Evolutionary conservation across 768 basidiomycete species (phyloP).

Genomic region (Asterophora parasitica): DNA sequence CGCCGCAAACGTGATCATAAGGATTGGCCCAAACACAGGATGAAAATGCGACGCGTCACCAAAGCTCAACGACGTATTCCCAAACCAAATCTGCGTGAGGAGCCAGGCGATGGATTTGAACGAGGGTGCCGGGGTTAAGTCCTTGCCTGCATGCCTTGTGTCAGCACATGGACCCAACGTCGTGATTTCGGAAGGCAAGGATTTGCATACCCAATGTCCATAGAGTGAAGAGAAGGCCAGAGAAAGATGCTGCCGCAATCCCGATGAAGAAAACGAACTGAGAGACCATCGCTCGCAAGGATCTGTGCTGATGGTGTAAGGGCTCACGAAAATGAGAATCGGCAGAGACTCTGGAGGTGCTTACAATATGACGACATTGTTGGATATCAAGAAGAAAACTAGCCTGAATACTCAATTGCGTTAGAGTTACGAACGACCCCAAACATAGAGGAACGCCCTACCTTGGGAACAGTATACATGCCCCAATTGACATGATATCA

Average conservation of each 20-base stretch:
- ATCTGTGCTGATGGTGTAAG: conserved; percentile 37
- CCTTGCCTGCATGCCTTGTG: conserved; percentile 22
- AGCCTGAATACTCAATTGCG: conserved; percentile 35
- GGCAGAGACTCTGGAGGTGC: conserved; percentile 22
- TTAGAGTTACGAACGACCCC: neutral
- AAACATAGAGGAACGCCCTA: conserved; percentile 21
- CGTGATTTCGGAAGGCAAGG: no score
- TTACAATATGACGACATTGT: conserved; percentile 76
- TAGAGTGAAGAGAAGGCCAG: conserved; percentile 57
- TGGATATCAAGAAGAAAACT: conserved; percentile 76
- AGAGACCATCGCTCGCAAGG: conserved; percentile 76
- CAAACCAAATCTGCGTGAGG: conserved; percentile 86
- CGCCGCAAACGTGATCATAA: conserved; percentile 79
- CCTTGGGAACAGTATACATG: conserved; percentile 84
- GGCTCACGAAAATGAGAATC: neutral
- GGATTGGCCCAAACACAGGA: conserved; percentile 67
- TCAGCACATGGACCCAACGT: no score
- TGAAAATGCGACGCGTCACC: conserved; percentile 55
- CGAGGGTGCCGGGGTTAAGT: conserved; percentile 23
- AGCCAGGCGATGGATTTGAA: conserved; percentile 68
- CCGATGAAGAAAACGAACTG: conserved; percentile 78
- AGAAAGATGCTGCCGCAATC: conserved; percentile 76
- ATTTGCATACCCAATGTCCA: conserved; percentile 37
- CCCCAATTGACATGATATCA: conserved; percentile 79
- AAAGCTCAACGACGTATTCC: conserved; percentile 64